phyloP scores from a whole-genome alignment of 2,329 filamentous ascomycete species.

The Colletotrichum sublineola region DNA sequence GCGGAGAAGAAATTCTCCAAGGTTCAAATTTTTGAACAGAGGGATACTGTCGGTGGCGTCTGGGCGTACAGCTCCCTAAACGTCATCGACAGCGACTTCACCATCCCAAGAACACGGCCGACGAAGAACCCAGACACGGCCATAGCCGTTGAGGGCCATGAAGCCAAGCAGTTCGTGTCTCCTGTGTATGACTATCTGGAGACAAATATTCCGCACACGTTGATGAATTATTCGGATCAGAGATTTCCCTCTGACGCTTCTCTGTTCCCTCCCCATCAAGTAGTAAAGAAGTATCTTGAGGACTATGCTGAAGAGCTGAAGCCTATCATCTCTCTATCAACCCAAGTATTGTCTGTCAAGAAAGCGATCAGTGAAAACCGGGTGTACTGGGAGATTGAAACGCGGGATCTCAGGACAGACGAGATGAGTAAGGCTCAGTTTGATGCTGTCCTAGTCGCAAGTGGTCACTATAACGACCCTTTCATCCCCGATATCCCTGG shows the following conservation, averaged over 20 bases:
- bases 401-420: constrained; percentile 48
- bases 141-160: constrained; percentile 46
- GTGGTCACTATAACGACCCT: constrained; percentile 73
- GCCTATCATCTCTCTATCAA: constrained; percentile 70
- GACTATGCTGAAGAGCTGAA: constrained; percentile 72
- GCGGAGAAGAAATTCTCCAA: constrained; percentile 73
- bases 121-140: constrained; percentile 58
- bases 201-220: constrained; percentile 79
- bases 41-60: constrained; percentile 73
- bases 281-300: constrained; percentile 75
- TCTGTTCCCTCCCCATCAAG: constrained; percentile 75
- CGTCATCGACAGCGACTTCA: constrained; percentile 43
- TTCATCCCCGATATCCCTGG: constrained; percentile 70
- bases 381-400: constrained; percentile 64
- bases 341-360: constrained; percentile 67
- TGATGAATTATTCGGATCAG: constrained; percentile 79
- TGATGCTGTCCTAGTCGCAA: constrained; percentile 74
- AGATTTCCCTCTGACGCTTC: constrained; percentile 69
- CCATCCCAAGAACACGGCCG: constrained; percentile 48
- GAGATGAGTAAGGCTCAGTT: constrained; percentile 55
- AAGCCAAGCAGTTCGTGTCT: constrained; percentile 70
- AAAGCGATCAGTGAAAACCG: constrained; percentile 45
- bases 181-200: constrained; percentile 77
- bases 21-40: constrained; percentile 79
- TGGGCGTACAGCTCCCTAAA: constrained; percentile 73